These are phyloP conservation scores for Fremontodendron californicum DNA, from an alignment of 345 rosid genomes.

Conservation along the genomic window DNA sequence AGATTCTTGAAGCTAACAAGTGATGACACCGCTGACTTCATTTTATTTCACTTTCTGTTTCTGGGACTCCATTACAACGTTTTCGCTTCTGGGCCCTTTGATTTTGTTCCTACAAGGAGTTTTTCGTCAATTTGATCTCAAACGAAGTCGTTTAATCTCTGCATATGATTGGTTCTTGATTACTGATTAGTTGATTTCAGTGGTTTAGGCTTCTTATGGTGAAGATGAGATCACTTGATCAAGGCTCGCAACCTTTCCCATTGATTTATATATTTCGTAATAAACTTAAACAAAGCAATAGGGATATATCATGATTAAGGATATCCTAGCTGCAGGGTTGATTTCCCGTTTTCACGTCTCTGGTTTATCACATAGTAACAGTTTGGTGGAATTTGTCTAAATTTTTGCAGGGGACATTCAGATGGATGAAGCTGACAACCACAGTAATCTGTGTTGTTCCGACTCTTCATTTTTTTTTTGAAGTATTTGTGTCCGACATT, in stretches of 20 bases:
- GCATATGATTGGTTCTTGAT: background rate
- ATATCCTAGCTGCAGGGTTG: no score
- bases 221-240: background rate
- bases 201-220: background rate
- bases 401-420: conserved; percentile 14
- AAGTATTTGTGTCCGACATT: no score
- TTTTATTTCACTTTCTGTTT: conserved; percentile 15
- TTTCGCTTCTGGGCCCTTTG: background rate
- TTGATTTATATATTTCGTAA: background rate
- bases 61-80: background rate
- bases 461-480: no score
- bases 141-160: background rate
- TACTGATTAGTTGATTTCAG: background rate
- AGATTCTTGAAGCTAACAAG: conserved; percentile 32
- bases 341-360: background rate
- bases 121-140: background rate
- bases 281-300: no score
- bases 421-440: conserved; percentile 10
- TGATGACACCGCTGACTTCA: conserved; percentile 52
- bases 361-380: background rate
- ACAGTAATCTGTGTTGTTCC: no score
- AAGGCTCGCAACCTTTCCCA: conserved; percentile 19
- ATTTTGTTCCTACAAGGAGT: background rate
- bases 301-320: conserved; percentile 37
- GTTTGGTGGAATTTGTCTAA: background rate